A percentile compares a stretch with the other conserved stretches of the same genome.
Evolutionary conservation across 2,329 filamentous ascomycete species (phyloP).

Genomic region (Venturia pyrina): DNA sequence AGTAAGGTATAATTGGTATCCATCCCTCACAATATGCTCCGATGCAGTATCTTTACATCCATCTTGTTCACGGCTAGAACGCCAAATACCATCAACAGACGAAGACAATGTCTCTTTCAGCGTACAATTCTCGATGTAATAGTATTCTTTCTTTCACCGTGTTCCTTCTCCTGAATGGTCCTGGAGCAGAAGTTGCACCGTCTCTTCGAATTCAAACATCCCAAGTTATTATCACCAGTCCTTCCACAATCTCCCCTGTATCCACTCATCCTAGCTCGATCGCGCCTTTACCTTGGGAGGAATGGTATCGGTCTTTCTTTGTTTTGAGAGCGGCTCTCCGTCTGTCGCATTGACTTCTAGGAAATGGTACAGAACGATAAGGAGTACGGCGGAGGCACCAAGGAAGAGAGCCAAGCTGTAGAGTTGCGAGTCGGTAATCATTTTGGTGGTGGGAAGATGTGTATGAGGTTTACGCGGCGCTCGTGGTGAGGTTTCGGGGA

Average conservation of each 20-base stretch:
- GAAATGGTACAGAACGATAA: conserved; percentile 94
- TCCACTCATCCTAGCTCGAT: conserved; percentile 7
- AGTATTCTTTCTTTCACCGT: not conserved
- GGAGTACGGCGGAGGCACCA: conserved; percentile 76
- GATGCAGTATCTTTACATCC: not conserved
- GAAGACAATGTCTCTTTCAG: not conserved
- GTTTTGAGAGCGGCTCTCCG: conserved; percentile 14
- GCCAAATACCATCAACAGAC: not conserved
- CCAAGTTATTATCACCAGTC: not conserved
- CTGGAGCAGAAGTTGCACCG: not conserved
- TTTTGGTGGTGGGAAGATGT: conserved; percentile 38
- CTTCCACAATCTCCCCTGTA: not conserved
- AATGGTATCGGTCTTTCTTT: conserved; percentile 3
- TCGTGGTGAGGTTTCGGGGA: conserved; percentile 4
- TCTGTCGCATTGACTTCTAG: conserved; percentile 83
- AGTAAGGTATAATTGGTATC: not conserved
- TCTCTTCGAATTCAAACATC: not conserved
- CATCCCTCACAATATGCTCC: not conserved
- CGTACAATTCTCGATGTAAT: not conserved
- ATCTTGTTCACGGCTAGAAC: not conserved
- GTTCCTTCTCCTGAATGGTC: not conserved
- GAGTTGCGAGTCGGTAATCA: conserved; percentile 91
- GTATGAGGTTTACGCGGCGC: not conserved
- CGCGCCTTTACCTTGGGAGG: conserved; percentile 1
- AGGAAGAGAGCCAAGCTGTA: conserved; percentile 91